These are phyloP conservation scores for Crithidia bombi DNA, from an alignment of 208 protist species.

Conservation along the genomic window DNA sequence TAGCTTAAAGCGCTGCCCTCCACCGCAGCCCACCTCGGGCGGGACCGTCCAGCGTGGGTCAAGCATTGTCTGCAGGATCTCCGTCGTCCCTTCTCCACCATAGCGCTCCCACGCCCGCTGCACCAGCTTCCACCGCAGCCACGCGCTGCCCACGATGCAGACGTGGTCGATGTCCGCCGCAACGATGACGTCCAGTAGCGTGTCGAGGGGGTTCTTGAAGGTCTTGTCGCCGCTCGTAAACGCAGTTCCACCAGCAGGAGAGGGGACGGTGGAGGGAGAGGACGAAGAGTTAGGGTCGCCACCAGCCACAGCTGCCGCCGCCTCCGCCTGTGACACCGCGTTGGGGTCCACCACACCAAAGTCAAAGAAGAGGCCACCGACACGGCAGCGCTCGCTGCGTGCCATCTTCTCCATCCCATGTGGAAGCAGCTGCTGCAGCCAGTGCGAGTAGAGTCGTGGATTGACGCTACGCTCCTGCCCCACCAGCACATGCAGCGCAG, in stretches of 20 bases:
- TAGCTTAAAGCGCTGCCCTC: slow-evolving; percentile 41
- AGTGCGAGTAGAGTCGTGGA: slow-evolving; percentile 47
- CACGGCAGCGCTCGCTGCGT: slow-evolving; percentile 61
- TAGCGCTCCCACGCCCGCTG: slow-evolving; percentile 53
- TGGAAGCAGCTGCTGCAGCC: slow-evolving; percentile 39
- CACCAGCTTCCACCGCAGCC: slow-evolving; percentile 70
- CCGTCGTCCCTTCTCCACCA: slow-evolving; percentile 11
- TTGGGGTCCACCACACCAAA: slow-evolving; percentile 52
- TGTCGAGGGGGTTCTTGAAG: slow-evolving; percentile 52
- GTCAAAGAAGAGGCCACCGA: slow-evolving; percentile 76
- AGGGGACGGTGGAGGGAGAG: background rate
- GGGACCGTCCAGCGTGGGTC: slow-evolving; percentile 25
- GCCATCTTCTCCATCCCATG: slow-evolving; percentile 50
- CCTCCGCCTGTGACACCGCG: slow-evolving; percentile 42
- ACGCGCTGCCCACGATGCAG: slow-evolving; percentile 66
- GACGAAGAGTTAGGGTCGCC: slow-evolving; percentile 3
- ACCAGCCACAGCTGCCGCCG: slow-evolving; percentile 14
- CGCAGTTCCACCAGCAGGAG: background rate
- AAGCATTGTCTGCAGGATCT: slow-evolving; percentile 21
- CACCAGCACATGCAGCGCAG: slow-evolving; percentile 46
- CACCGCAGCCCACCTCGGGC: slow-evolving; percentile 33
- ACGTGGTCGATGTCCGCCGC: slow-evolving; percentile 67
- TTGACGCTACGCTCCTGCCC: slow-evolving; percentile 37
- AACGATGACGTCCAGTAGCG: slow-evolving; percentile 55
- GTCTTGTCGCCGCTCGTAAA: background rate